phyloP scores from a whole-genome alignment of 1,284 basidiomycete species.

The Gomphus bonarii region DNA sequence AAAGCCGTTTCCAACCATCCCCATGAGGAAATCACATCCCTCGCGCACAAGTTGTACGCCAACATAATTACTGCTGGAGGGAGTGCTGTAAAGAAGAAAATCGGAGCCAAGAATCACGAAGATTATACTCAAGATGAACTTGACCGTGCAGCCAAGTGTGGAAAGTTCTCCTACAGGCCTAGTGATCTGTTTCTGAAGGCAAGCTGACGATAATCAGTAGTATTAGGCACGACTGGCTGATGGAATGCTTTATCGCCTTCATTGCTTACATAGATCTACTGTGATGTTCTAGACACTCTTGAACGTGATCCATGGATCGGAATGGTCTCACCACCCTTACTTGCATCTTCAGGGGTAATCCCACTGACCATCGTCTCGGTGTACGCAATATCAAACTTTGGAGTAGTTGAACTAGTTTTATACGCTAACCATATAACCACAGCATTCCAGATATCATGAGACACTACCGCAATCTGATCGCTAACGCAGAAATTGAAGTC shows the following conservation, averaged over 20 bases:
- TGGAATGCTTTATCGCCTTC: background rate
- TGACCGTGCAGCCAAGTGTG: conserved; percentile 27
- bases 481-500: conserved; percentile 42
- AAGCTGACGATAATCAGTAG: conserved; percentile 2
- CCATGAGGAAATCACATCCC: background rate
- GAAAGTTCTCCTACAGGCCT: conserved; percentile 29
- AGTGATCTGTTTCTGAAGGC: conserved; percentile 34
- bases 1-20: conserved; percentile 7
- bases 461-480: conserved; percentile 41
- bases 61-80: background rate
- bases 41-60: conserved; percentile 2
- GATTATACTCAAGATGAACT: conserved; percentile 24
- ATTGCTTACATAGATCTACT: conserved; percentile 33
- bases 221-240: no score
- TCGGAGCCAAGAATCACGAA: background rate
- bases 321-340: conserved; percentile 39
- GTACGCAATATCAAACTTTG: conserved; percentile 17
- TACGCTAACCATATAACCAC: conserved; percentile 18
- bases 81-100: background rate
- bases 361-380: conserved; percentile 38
- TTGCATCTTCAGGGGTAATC: conserved; percentile 43
- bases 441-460: conserved; percentile 54
- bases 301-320: conserved; percentile 39
- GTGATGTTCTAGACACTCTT: conserved; percentile 38
- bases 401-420: background rate